Evolutionary conservation across 2,329 filamentous ascomycete genomes (phyloP).

Genomic region (Ophiostoma australiae): DNA sequence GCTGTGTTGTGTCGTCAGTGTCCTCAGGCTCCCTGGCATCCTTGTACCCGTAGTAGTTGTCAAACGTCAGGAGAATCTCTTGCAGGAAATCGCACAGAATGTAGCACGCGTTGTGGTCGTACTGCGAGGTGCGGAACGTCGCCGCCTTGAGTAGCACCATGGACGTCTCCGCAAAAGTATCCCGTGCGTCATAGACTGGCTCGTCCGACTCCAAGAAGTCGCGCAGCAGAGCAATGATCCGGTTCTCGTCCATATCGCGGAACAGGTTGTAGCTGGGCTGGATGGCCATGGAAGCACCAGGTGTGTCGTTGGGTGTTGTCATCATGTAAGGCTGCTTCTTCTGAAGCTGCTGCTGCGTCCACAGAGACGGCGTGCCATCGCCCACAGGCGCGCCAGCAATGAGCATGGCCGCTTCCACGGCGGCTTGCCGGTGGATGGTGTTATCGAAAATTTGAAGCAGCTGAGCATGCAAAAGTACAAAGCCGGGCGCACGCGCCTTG

Average conservation of each 20-base stretch:
- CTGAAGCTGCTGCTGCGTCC: slow-evolving; percentile 16
- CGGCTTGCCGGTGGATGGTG: slow-evolving; percentile 72
- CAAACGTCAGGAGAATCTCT: slow-evolving; percentile 65
- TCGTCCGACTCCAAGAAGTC: slow-evolving; percentile 63
- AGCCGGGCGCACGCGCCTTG: slow-evolving; percentile 64
- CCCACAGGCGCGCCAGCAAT: slow-evolving; percentile 21
- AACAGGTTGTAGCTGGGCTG: slow-evolving; percentile 58
- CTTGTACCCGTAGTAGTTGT: slow-evolving; percentile 42
- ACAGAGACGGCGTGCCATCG: background rate
- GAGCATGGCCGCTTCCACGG: slow-evolving; percentile 42
- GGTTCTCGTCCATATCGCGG: slow-evolving; percentile 82
- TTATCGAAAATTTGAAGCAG: slow-evolving; percentile 73
- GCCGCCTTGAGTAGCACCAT: slow-evolving; percentile 67
- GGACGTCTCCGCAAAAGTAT: slow-evolving; percentile 73
- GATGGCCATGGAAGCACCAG: slow-evolving; percentile 42
- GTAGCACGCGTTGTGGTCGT: slow-evolving; percentile 78
- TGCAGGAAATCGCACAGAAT: slow-evolving; percentile 89
- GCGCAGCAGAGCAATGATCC: slow-evolving; percentile 73
- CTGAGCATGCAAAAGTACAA: slow-evolving; percentile 77
- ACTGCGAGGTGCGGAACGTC: slow-evolving; percentile 70
- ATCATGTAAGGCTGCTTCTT: slow-evolving; percentile 20
- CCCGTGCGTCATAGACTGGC: slow-evolving; percentile 45
- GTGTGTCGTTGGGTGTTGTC: slow-evolving; percentile 36
- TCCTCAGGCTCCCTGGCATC: slow-evolving; percentile 6
- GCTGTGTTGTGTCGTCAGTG: slow-evolving; percentile 14